phyloP scores from a whole-genome alignment of 352 stramenopile species.

The Phytophthora kernoviae region DNA sequence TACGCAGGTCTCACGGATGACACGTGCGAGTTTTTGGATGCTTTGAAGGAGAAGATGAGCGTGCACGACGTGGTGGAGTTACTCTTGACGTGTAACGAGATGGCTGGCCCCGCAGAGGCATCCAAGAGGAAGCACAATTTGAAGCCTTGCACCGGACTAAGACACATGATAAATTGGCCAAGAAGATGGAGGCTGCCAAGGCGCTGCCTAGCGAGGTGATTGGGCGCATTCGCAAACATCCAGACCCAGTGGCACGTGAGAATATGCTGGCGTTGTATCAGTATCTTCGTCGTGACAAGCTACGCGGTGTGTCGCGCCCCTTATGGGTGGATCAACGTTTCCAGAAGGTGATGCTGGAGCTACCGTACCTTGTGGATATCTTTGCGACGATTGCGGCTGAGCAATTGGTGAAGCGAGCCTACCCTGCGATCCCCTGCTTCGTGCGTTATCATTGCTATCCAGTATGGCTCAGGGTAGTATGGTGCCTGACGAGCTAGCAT shows the following conservation, averaged over 20 bases:
- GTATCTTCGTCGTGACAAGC: constrained; percentile 73
- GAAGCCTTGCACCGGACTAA: constrained; percentile 61
- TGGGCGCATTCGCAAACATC: constrained; percentile 80
- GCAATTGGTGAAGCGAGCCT: constrained; percentile 72
- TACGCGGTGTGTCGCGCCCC: constrained; percentile 67
- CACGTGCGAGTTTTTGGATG: constrained; percentile 48
- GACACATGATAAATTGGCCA: constrained; percentile 79
- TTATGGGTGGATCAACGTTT: constrained; percentile 71
- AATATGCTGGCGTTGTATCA: constrained; percentile 88
- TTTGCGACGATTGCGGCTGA: constrained; percentile 67
- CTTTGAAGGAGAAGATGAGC: constrained; percentile 74
- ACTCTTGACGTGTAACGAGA: constrained; percentile 77
- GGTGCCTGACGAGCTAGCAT: constrained; percentile 58
- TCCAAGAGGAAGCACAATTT: constrained; percentile 41
- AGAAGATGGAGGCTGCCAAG: constrained; percentile 81
- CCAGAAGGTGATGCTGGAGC: constrained; percentile 70
- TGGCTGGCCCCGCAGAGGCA: constrained; percentile 52
- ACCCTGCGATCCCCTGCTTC: constrained; percentile 54
- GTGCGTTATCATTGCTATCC: constrained; percentile 65
- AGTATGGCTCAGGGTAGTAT: constrained; percentile 76
- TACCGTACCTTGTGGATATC: constrained; percentile 82
- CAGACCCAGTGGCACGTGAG: constrained; percentile 68
- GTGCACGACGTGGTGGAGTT: constrained; percentile 83
- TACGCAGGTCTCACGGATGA: constrained; percentile 63
- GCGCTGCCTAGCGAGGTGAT: constrained; percentile 63